Evolutionary conservation across 2,329 filamentous ascomycete species (phyloP), one percentile per base, ranked within the genome.

Genomic region (Fusarium succisae): DNA sequence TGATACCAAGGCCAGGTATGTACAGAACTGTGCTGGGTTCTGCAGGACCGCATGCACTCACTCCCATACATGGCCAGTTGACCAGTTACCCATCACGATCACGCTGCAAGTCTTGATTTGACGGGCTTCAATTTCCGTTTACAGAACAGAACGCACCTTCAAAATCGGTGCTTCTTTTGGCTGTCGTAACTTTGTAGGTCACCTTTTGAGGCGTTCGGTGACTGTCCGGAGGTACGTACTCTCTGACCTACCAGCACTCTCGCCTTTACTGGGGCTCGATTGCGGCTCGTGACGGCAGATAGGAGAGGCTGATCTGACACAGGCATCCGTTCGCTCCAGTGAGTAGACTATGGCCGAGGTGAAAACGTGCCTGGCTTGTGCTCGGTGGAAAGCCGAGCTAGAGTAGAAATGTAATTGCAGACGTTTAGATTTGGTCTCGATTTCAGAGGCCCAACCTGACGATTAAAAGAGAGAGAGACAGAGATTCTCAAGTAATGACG

Each of bases 171-270:
- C 17, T 63, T 45, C 44, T 50, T 56, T 43, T 55, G 28, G 43
- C 53, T 58, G n/a, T 38, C 54, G 35, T 45, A 64, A 26, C 47
- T 32, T 35, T 35, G 50, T n/a, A 54, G 65, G 60, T 60, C 55
- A 73, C 57, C 26, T 17, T 63, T 54, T 43, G 58, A 57, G 69
- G 50, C 39, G 50, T 71, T 78, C 76, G 76, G 76, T 72, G 76
- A 78, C 70, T 75, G 69, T 78, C 76, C 76, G 76, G 76, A 68
- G 75, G 69, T 77, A 78, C 76, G 73, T 78, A 77, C 64, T 51
- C 28, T 24, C 58, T 44, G 44, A 45, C 63, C 54, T 63, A 32
- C 30, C 30, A 22, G 30, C 17, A 47, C 30, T 58, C 59, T 60
- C 24, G 24, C 55, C 30, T 58, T 51, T 60, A 35, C 50, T 37